Conservation (phyloP, 2,329 filamentous ascomycete species). For the Arthrobotrys entomopaga region DNA sequence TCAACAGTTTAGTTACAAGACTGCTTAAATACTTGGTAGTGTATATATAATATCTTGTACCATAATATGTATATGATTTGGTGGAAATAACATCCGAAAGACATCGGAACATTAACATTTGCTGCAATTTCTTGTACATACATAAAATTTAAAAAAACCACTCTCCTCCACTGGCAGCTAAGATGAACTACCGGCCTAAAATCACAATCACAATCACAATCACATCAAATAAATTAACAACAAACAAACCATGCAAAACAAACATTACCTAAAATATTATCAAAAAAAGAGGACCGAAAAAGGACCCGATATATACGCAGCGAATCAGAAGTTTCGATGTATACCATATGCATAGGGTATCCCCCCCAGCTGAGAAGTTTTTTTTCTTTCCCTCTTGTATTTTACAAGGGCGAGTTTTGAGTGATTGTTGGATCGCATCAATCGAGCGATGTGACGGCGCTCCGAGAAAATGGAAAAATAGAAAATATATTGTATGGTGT, state of each 20-base stretch:
- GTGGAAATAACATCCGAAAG: background rate
- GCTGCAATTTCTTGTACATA: background rate
- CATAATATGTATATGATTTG: background rate
- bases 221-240: too few species aligned
- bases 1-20: too few species aligned
- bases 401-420: slow-evolving; percentile 1
- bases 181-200: too few species aligned
- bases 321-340: background rate
- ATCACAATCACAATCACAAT: too few species aligned
- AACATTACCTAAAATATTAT: background rate
- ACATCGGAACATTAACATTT: background rate
- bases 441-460: too few species aligned
- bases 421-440: background rate
- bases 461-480: slow-evolving; percentile 14
- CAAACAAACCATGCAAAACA: too few species aligned
- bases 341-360: too few species aligned
- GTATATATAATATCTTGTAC: slow-evolving; percentile 3
- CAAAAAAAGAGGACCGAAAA: too few species aligned
- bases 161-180: slow-evolving; percentile 1
- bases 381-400: background rate
- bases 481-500: slow-evolving; percentile 30
- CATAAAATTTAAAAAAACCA: too few species aligned
- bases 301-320: background rate
- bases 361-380: background rate
- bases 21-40: too few species aligned